Evolutionary conservation across 345 rosid species (phyloP), one percentile per base, ranked within the genome.

Genomic region (Raphanus raphanistrum): DNA sequence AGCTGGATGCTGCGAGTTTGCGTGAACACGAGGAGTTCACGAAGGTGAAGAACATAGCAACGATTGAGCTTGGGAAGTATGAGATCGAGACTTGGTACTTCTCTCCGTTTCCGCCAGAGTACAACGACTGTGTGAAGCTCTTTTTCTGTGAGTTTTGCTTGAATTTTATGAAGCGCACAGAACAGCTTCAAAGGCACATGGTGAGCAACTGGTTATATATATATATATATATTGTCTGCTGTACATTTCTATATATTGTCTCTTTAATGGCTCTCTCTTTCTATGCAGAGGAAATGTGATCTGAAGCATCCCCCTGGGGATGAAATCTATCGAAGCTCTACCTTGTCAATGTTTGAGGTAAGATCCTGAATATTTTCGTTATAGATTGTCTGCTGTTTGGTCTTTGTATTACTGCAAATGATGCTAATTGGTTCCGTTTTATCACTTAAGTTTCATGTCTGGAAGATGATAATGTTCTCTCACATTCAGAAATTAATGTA

Each of bases 21-120:
- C 97, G 98, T 66, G 99, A 96, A 70, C 99, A 96, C 61, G 99
- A 96, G 83, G 99, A 96, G 74, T 96, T 96, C 76, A 96, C 99
- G 7, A 96, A 96, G 85, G 99, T 96, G 60, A 96, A 96, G 80
- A 96, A 96, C 83, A 93, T 96, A 63, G 98, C 97, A 11, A 93
- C 98, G 43, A 90, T 96, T 66, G 99, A 93, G 82, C 98, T 96
- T 77, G 99, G 99, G 79, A 90, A 96, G 79, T 96, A 96, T 72
- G 99, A 96, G 84, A 96, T 96, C 52, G 99, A 96, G 86, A 96
- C 99, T 2, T 96, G 99, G 99, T 96, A 96, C 84, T 96, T 96
- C 86, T 96, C 99, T 27, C 99, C 99, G 9, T 96, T 96, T 78
- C 99, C 97, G 3, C 97, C 99, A 28, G 99, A 96, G 75, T 96